Base-by-base conservation (phyloP, 257 asterid species). In the Jacaranda copaia region DNA sequence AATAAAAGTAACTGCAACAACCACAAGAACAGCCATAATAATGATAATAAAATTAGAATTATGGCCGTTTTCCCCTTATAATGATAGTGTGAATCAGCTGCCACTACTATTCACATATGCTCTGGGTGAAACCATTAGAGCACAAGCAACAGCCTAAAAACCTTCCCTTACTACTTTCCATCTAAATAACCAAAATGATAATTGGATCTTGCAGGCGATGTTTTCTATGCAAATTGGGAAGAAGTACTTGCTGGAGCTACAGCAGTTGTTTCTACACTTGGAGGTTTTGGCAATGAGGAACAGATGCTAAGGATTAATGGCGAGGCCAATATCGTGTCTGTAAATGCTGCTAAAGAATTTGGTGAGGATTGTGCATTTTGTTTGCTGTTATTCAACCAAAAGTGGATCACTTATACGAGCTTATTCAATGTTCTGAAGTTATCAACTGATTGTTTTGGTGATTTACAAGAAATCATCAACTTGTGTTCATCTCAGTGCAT, bases 291-390 rank as follows among this genome's bases (percentile, higher is more conserved):
- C 74, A 91, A 90, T 46, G 97, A 96, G 73, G 98, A 93, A 70
- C 97, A 93, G 77, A 96, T 96, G 99, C 88, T 76, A 76, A 90
- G 99, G 83, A 93, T 96, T 69, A 93, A 96, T n/a, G 98, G 98
- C 49, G 99, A 96, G 82, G 98, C 99, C 49, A 96, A 96, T 84
- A 81, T 93, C 35, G 96, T 90, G 57, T 94, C 99, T 70, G 97
- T 96, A 38, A 90, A 88, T 89, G 90, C 97, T 78, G 98, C 97
- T 61, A 96, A 93, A 88, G 95, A 93, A 13, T 90, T 49, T 78
- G 99, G 99, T 96, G 80, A 79, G 92, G 9, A 81, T 32, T 77
- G 16, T 56, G 78, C 76, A 56, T 72, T 66, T 60, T 16, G 42
- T 10, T 45, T 61, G 4, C 49, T 16, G 35, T 68, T 57, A 42